Evolutionary conservation across 1,284 basidiomycete genomes (phyloP).

Genomic region (Amylostereum areolatum): DNA sequence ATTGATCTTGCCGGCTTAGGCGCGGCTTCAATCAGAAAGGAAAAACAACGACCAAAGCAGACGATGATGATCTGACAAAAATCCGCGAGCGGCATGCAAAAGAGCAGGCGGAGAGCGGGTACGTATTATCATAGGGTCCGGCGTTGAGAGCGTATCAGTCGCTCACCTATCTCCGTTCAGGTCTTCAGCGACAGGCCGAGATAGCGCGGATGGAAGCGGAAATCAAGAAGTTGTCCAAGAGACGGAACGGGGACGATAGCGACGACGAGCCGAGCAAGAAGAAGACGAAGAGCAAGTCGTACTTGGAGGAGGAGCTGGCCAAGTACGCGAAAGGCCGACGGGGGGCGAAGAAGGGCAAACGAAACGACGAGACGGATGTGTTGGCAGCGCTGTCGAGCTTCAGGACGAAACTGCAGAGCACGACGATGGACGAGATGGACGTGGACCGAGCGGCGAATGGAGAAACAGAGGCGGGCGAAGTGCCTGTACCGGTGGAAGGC

Average conservation of each 20-base stretch:
- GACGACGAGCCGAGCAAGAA: constrained; percentile 56
- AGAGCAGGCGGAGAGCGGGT: constrained; percentile 58
- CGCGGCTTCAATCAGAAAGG: no score
- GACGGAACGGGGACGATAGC: constrained; percentile 46
- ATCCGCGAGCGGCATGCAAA: constrained; percentile 71
- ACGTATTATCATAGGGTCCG: constrained; percentile 15
- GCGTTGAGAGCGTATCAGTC: constrained; percentile 1
- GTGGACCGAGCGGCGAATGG: constrained; percentile 19
- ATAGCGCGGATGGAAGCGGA: constrained; percentile 87
- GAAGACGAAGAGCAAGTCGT: constrained; percentile 63
- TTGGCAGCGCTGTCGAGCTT: constrained; percentile 70
- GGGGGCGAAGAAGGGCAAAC: constrained; percentile 51
- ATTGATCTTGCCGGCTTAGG: no score
- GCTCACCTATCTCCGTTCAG: constrained; percentile 27
- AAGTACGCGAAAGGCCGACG: constrained; percentile 70
- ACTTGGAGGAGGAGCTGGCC: constrained; percentile 73
- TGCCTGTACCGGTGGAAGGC: constrained; percentile 20
- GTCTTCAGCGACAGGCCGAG: constrained; percentile 62
- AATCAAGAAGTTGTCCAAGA: constrained; percentile 67
- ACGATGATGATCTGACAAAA: constrained; percentile 43
- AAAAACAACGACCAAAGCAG: constrained; percentile 27
- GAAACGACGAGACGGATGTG: constrained; percentile 73
- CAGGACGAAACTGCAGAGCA: constrained; percentile 58
- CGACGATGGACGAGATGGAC: constrained; percentile 25
- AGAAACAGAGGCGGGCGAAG: constrained; percentile 17